Evolutionary conservation across 2,329 filamentous ascomycete genomes (phyloP).

Genomic region (Whalleya microplaca): DNA sequence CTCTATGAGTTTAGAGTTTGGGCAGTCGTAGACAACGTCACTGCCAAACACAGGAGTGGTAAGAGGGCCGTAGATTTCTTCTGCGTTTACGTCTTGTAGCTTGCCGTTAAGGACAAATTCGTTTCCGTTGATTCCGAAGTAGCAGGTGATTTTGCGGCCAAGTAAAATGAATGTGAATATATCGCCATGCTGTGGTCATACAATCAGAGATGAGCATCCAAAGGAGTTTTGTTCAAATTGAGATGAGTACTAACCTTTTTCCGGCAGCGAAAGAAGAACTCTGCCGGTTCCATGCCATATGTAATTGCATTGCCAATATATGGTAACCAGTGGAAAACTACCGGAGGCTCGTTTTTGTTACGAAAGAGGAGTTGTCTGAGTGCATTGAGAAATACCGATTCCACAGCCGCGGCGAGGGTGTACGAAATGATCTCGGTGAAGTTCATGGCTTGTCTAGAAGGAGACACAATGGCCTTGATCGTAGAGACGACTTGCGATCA

Average conservation of each 20-base stretch:
- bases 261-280: slow-evolving; percentile 67
- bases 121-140: slow-evolving; percentile 54
- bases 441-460: too few relatives aligned
- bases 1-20: slow-evolving; percentile 84
- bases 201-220: too few relatives aligned
- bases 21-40: slow-evolving; percentile 83
- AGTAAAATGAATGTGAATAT: slow-evolving; percentile 59
- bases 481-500: too few relatives aligned
- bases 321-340: slow-evolving; percentile 64
- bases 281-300: slow-evolving; percentile 73
- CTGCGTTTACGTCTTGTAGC: slow-evolving; percentile 54
- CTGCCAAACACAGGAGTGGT: slow-evolving; percentile 69
- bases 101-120: slow-evolving; percentile 62
- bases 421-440: too few relatives aligned
- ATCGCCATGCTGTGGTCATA: too few relatives aligned
- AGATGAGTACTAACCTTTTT: too few relatives aligned
- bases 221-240: too few relatives aligned
- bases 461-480: too few relatives aligned
- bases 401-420: too few relatives aligned
- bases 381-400: neutral
- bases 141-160: slow-evolving; percentile 54
- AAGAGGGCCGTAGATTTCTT: slow-evolving; percentile 56
- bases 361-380: neutral
- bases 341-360: slow-evolving; percentile 52
- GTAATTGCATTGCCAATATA: slow-evolving; percentile 71